Conservation (phyloP, 257 asterid genomes). For the Forsythia viridissima region DNA sequence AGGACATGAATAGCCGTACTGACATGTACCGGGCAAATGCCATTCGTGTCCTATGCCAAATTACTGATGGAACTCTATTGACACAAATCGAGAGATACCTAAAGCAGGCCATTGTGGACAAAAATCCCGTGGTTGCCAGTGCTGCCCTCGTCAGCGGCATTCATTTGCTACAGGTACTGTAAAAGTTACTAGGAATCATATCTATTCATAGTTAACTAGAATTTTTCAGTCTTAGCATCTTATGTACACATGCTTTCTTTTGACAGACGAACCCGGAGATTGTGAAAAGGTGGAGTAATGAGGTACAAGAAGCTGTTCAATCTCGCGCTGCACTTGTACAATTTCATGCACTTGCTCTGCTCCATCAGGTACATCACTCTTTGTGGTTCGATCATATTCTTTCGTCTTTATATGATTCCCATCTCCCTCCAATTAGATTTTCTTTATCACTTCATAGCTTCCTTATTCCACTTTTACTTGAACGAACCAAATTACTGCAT, state of each 20-base stretch:
- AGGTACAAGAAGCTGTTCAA: constrained; percentile 96
- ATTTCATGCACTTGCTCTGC: constrained; percentile 87
- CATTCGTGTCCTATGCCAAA: constrained; percentile 88
- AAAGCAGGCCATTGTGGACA: constrained; percentile 95
- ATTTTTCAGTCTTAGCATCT: constrained; percentile 1
- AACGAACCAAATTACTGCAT: too few relatives aligned
- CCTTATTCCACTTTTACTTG: neutral
- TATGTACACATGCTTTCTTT: constrained; percentile 14
- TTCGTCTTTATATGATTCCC: neutral
- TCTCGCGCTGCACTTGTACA: constrained; percentile 95
- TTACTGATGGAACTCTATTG: constrained; percentile 85
- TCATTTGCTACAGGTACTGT: constrained; percentile 81
- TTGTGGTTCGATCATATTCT: neutral
- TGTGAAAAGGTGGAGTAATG: constrained; percentile 97
- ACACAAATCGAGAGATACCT: constrained; percentile 93
- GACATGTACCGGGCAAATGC: constrained; percentile 98
- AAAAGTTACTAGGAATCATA: neutral
- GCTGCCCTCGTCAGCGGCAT: constrained; percentile 96
- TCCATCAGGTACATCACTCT: constrained; percentile 67
- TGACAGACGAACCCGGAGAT: constrained; percentile 84
- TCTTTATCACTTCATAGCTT: neutral
- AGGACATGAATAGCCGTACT: constrained; percentile 96
- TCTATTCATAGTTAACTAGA: constrained; percentile 18
- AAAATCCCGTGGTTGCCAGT: constrained; percentile 92
- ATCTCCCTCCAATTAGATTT: neutral